Percentiles rank a stretch among this genome's conserved stretches.
Conservation (phyloP, 2,329 filamentous ascomycete species). For the Pyrenophora graminea region DNA sequence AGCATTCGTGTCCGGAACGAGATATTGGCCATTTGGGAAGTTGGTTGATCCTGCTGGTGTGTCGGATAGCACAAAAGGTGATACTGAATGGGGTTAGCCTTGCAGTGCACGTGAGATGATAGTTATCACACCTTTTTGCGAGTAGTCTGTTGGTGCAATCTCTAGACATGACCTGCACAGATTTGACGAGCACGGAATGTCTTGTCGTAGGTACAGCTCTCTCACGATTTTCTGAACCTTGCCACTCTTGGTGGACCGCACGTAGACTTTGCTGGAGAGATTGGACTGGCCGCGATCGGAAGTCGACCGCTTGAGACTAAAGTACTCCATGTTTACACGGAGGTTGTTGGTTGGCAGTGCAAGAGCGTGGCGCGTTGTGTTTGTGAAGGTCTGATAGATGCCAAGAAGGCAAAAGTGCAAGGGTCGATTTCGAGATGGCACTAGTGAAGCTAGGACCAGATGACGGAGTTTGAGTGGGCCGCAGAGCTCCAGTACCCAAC, state of each 20-base stretch:
- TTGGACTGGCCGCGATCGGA: slow-evolving; percentile 66
- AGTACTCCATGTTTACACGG: slow-evolving; percentile 39
- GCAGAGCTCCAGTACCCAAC: slow-evolving; percentile 38
- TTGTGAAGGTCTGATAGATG: slow-evolving; percentile 29
- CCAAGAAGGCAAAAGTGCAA: slow-evolving; percentile 33
- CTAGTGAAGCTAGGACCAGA: slow-evolving; percentile 27
- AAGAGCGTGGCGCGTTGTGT: slow-evolving; percentile 17
- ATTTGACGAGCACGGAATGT: slow-evolving; percentile 95
- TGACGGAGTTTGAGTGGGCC: slow-evolving; percentile 41
- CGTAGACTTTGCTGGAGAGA: slow-evolving; percentile 93
- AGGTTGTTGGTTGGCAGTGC: slow-evolving; percentile 7
- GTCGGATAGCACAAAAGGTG: slow-evolving; percentile 85
- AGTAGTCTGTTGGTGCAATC: slow-evolving; percentile 76
- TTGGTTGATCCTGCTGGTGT: slow-evolving; percentile 80
- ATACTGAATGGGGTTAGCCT: slow-evolving; percentile 57
- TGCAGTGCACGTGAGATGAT: slow-evolving; percentile 11
- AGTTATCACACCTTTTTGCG: slow-evolving; percentile 66
- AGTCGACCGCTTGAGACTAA: slow-evolving; percentile 63
- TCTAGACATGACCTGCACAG: slow-evolving; percentile 78
- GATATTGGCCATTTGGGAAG: slow-evolving; percentile 87
- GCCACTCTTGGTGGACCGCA: slow-evolving; percentile 90
- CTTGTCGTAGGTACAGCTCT: slow-evolving; percentile 92
- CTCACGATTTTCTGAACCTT: slow-evolving; percentile 99
- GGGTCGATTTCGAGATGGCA: slow-evolving; percentile 1
- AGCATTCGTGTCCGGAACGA: slow-evolving; percentile 95